Percentiles rank a stretch among this genome's conserved stretches.
phyloP scores from a whole-genome alignment of 2,329 filamentous ascomycete genomes.

The Fusarium graminum region DNA sequence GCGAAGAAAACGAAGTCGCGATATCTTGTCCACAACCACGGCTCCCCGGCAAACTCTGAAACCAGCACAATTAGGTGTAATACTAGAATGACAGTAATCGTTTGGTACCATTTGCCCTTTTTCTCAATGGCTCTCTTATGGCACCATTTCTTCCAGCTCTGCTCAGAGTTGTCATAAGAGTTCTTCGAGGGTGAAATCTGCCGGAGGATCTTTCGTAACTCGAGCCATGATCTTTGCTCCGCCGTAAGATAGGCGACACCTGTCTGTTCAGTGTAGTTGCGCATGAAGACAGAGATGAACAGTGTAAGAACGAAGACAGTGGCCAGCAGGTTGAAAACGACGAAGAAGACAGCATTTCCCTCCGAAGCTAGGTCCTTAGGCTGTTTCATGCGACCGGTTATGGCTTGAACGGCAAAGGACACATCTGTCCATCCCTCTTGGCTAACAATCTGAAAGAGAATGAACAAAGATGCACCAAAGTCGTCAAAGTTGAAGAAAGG shows the following conservation, averaged over 20 bases:
- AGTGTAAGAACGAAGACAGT: conserved; percentile 97
- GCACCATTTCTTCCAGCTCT: conserved; percentile 90
- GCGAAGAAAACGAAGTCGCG: conserved; percentile 83
- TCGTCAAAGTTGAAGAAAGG: conserved; percentile 93
- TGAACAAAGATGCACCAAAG: conserved; percentile 93
- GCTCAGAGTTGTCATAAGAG: conserved; percentile 81
- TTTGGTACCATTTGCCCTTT: conserved; percentile 89
- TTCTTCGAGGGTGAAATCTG: conserved; percentile 96
- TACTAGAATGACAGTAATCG: conserved; percentile 82
- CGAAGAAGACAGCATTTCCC: conserved; percentile 93
- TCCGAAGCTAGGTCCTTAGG: conserved; percentile 76
- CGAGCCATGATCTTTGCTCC: conserved; percentile 96
- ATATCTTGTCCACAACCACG: conserved; percentile 74
- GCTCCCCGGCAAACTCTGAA: conserved; percentile 86
- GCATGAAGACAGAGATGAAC: conserved; percentile 99
- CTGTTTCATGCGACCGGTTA: conserved; percentile 81
- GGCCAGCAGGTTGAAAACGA: conserved; percentile 94
- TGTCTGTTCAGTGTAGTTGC: conserved; percentile 98
- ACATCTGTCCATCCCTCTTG: conserved; percentile 98
- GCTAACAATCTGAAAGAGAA: conserved; percentile 97
- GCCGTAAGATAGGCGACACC: conserved; percentile 96
- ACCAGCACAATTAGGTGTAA: conserved; percentile 87
- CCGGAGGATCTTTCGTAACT: conserved; percentile 88
- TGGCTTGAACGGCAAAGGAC: conserved; percentile 85
- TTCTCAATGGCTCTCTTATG: conserved; percentile 95